Base-by-base conservation (phyloP, 2,329 filamentous ascomycete species). In the Pseudogymnoascus sp. region DNA sequence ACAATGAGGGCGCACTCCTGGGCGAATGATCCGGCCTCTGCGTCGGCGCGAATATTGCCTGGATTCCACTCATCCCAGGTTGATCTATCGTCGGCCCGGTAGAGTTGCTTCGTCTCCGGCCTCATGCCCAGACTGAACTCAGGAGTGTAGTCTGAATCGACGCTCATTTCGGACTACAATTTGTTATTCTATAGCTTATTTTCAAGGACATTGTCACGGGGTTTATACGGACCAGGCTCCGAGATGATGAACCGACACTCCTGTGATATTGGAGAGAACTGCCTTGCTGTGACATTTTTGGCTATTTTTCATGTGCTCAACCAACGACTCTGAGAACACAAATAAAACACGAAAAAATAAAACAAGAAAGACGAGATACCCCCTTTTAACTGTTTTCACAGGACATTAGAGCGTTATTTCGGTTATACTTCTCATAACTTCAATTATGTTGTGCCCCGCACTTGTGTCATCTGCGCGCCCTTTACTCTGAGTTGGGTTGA, bases 1-100 rank as follows among this genome's bases (percentile, higher is more conserved):
- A 68, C 65, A 5, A 71, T 62, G 13, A 70, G 59, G n/a, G 67
- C 68, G 40, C 62, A 67, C 40, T 68, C 63, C 54, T 61, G 61
- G 7, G 63, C 13, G 37, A 60, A 62, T 15, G 59, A 61, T 2
- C 58, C 61, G 6, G 54, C 64, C 29, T 67, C 63, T 58, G 60
- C 57, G 61, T 67, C 60, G 13, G 47, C 40, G 17, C 33, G 21
- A 11, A 44, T 47, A 44, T 63, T 58, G 2, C 17, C 58, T 57
- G 65, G 64, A 29, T 26, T 59, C 63, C 62, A 67, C 17, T 63
- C 62, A 26, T 63, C 61, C 66, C 66, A 67, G n/a, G 40, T 26
- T 17, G 63, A 62, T 59, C 63, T 47, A 47, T 64, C 60, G 35
- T 67, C 54, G 5, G 58, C 26, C 62, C 65, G 62, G 29, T 67